These are phyloP conservation scores for Rubia occidens DNA, from an alignment of 305 asterid genomes.

Conservation along the genomic window DNA sequence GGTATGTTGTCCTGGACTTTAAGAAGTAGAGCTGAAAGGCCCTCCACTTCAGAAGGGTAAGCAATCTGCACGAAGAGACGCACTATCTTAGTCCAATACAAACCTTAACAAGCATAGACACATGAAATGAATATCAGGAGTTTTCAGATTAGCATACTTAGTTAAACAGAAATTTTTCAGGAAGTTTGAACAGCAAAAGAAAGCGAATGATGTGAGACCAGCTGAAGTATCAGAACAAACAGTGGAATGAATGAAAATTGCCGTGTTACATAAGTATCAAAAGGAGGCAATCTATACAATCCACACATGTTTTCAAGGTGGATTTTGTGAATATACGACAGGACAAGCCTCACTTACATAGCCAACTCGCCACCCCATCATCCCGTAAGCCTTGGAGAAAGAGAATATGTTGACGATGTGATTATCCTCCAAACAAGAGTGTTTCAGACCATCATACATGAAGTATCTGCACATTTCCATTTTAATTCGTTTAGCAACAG, in stretches of 20 bases:
- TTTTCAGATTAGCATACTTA: neutral
- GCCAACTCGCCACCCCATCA: conserved; percentile 99
- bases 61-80: conserved; percentile 55
- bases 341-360: conserved; percentile 51
- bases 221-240: neutral
- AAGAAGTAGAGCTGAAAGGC: conserved; percentile 61
- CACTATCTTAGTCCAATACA: neutral
- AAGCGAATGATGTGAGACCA: neutral
- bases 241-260: too few species aligned
- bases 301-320: neutral
- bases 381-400: conserved; percentile 94
- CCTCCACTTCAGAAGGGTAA: conserved; percentile 75
- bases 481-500: neutral
- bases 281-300: too few species aligned
- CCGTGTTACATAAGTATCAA: too few species aligned
- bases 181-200: neutral
- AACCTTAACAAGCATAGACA: neutral
- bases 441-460: conserved; percentile 91
- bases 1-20: conserved; percentile 98
- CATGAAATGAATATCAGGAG: neutral
- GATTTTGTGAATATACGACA: neutral
- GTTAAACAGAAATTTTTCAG: neutral
- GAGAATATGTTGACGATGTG: conserved; percentile 88
- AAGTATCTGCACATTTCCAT: conserved; percentile 55
- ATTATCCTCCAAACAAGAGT: conserved; percentile 60